These are phyloP conservation scores for Alisma plantagoaquatica DNA, from an alignment of 106 monocot species.

Conservation along the genomic window DNA sequence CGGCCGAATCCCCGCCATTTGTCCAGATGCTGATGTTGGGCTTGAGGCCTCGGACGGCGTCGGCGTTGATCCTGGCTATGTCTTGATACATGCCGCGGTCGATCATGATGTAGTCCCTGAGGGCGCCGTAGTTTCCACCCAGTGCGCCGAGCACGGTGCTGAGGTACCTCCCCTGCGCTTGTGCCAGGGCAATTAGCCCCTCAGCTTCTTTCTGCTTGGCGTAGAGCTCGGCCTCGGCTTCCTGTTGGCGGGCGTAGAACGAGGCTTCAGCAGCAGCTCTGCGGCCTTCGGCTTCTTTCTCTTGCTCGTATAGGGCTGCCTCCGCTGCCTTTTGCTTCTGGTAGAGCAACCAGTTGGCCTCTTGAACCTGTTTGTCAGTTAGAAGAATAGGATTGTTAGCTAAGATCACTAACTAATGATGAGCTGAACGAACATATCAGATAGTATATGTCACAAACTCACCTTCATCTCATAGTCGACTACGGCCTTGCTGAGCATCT, in stretches of 20 bases:
- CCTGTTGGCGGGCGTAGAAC: constrained; percentile 5
- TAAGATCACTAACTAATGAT: too few relatives aligned
- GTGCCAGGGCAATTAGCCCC: constrained; percentile 2
- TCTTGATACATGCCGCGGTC: not conserved
- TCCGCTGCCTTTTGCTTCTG: constrained; percentile 10
- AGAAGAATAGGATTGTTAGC: too few relatives aligned
- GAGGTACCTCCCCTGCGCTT: constrained; percentile 3
- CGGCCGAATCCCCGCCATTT: not conserved
- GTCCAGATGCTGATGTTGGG: constrained; percentile 13
- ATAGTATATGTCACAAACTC: too few relatives aligned
- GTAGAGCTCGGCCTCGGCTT: constrained; percentile 6
- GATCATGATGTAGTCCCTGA: constrained; percentile 14
- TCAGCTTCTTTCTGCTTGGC: constrained; percentile 7
- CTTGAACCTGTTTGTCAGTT: too few relatives aligned
- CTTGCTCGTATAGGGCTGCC: constrained; percentile 9
- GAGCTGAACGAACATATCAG: too few relatives aligned
- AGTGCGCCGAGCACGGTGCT: not conserved
- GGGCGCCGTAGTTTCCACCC: not conserved
- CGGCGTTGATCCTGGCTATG: constrained; percentile 8
- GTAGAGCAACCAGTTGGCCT: constrained; percentile 12
- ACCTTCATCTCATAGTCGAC: too few relatives aligned
- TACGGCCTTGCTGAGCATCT: too few relatives aligned
- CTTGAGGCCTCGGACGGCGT: constrained; percentile 3
- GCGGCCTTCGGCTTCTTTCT: not conserved
- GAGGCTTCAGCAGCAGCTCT: not conserved